Percentiles rank a stretch among this genome's conserved stretches.
These are phyloP conservation scores for Pseudocercospora musae DNA, from an alignment of 2,329 filamentous ascomycete genomes.

Conservation along the genomic window DNA sequence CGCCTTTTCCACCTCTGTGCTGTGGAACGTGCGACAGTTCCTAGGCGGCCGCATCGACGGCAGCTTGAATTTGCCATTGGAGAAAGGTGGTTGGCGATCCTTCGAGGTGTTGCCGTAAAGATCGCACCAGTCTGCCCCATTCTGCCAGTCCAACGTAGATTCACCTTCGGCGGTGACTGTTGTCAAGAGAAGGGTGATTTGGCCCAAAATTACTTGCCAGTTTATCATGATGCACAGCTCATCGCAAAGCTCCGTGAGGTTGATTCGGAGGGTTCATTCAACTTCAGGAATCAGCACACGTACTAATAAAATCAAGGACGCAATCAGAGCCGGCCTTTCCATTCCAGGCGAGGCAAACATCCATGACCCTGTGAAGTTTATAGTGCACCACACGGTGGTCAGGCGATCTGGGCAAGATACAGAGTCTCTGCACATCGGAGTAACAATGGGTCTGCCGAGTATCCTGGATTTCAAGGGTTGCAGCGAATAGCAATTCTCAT, in stretches of 20 bases:
- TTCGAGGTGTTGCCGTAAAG: conserved; percentile 39
- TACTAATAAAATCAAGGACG: too few species aligned
- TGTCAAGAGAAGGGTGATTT: neutral
- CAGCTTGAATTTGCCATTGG: conserved; percentile 41
- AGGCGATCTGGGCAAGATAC: neutral
- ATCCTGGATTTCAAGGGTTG: too few species aligned
- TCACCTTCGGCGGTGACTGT: neutral
- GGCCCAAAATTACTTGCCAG: neutral
- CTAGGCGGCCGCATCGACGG: conserved; percentile 42
- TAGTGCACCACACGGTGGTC: neutral
- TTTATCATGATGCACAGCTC: neutral
- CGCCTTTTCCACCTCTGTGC: conserved; percentile 36
- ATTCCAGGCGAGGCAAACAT: neutral
- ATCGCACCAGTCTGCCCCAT: neutral
- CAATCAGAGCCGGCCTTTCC: neutral
- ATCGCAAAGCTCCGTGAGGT: neutral
- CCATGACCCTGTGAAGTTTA: neutral
- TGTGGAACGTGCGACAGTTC: conserved; percentile 42
- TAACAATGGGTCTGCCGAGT: too few species aligned
- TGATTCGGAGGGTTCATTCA: too few species aligned
- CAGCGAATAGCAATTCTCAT: too few species aligned
- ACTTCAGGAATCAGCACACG: neutral
- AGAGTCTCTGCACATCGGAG: too few species aligned
- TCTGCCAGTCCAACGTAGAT: neutral
- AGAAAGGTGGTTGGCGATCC: conserved; percentile 39